These are phyloP conservation scores for Magnusiomyces paraingens DNA, from an alignment of 1,139 yeast genomes.

Conservation along the genomic window DNA sequence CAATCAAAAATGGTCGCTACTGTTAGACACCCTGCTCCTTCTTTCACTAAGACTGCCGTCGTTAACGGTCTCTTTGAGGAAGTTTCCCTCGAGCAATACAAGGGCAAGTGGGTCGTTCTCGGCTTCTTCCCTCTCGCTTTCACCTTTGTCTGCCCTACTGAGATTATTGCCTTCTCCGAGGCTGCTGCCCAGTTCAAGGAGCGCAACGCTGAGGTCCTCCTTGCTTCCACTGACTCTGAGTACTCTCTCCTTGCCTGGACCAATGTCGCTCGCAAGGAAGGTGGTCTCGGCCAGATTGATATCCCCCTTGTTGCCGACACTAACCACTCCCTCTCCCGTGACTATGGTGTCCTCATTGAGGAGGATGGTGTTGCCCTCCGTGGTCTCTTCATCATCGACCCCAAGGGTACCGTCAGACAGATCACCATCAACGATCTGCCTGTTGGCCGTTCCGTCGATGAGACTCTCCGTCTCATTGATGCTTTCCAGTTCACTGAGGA, in stretches of 20 bases:
- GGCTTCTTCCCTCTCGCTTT: slow-evolving; percentile 98
- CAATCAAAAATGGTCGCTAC: slow-evolving; percentile 63
- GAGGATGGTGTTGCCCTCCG: slow-evolving; percentile 96
- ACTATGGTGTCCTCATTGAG: slow-evolving; percentile 94
- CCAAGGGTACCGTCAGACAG: slow-evolving; percentile 90
- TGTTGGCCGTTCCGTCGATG: slow-evolving; percentile 98
- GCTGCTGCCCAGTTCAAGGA: slow-evolving; percentile 85
- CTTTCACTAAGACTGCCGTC: slow-evolving; percentile 94
- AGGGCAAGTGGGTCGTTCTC: slow-evolving; percentile 95
- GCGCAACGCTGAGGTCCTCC: slow-evolving; percentile 81
- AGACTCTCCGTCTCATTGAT: slow-evolving; percentile 92
- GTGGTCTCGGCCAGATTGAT: slow-evolving; percentile 94
- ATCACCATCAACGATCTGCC: slow-evolving; percentile 96
- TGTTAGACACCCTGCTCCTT: slow-evolving; percentile 93
- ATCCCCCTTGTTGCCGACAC: slow-evolving; percentile 95
- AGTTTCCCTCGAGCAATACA: slow-evolving; percentile 85
- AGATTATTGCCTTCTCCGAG: slow-evolving; percentile 96
- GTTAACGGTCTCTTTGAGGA: slow-evolving; percentile 94
- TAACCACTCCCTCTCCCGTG: slow-evolving; percentile 88
- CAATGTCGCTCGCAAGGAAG: slow-evolving; percentile 91
- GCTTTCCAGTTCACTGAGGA: slow-evolving; percentile 99
- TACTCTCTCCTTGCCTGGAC: slow-evolving; percentile 98
- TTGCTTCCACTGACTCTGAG: slow-evolving; percentile 98
- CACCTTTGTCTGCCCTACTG: slow-evolving; percentile 99
- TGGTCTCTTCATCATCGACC: slow-evolving; percentile 97